Evolutionary conservation across 2,329 filamentous ascomycete genomes (phyloP).

Genomic region (Pseudofabraea citricarpa): DNA sequence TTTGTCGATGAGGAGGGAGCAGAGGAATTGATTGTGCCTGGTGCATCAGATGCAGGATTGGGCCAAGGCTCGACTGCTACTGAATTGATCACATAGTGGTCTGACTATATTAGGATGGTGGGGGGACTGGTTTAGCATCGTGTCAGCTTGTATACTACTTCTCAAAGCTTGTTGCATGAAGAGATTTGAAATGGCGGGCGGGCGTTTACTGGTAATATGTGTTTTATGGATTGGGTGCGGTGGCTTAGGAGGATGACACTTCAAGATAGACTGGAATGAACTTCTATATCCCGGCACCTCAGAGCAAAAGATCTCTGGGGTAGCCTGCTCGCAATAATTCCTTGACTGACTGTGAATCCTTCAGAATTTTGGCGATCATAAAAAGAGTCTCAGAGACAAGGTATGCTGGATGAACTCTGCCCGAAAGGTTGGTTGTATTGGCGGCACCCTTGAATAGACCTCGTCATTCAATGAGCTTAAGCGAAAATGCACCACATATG

Average conservation of each 20-base stretch:
- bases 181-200: no score
- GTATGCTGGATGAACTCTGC: no score
- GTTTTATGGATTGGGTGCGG: neutral
- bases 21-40: slow-evolving; percentile 43
- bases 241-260: neutral
- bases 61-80: slow-evolving; percentile 10
- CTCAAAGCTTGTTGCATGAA: no score
- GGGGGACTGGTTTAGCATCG: no score
- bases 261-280: slow-evolving; percentile 24
- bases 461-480: neutral
- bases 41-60: slow-evolving; percentile 8
- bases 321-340: slow-evolving; percentile 12
- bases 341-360: neutral
- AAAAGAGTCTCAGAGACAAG: no score
- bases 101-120: no score
- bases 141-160: no score
- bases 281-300: slow-evolving; percentile 16
- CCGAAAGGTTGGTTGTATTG: no score
- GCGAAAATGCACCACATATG: slow-evolving; percentile 13
- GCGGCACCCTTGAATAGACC: no score
- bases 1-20: slow-evolving; percentile 68
- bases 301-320: slow-evolving; percentile 21
- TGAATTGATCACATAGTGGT: slow-evolving; percentile 20
- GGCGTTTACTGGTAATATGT: slow-evolving; percentile 12
- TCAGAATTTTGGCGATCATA: no score